A percentile compares a stretch with the other conserved stretches of the same genome.
Conservation (phyloP, 495 filamentous ascomycete genomes). For the Talaromyces proteolyticus region DNA sequence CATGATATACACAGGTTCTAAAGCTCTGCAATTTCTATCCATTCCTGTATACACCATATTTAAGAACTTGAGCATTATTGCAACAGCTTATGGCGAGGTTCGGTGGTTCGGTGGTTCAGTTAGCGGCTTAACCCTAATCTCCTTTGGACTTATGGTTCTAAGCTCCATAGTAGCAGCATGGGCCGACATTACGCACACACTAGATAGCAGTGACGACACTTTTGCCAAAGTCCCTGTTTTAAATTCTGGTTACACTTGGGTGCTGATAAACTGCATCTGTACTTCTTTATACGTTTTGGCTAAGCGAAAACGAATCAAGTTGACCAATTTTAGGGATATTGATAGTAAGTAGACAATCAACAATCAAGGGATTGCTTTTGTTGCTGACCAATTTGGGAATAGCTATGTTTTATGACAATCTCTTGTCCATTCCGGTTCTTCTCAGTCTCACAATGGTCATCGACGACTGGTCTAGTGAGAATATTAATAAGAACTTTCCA, state of each 20-base stretch:
- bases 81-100: conserved; percentile 97
- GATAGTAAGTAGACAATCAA: conserved; percentile 65
- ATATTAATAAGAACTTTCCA: conserved; percentile 85
- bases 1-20: conserved; percentile 98
- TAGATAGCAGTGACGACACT: conserved; percentile 55
- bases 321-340: conserved; percentile 99
- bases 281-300: conserved; percentile 82
- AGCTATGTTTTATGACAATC: conserved; percentile 99
- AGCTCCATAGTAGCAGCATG: conserved; percentile 93
- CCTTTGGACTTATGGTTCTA: conserved; percentile 95
- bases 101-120: conserved; percentile 98
- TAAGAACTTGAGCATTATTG: conserved; percentile 98
- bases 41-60: conserved; percentile 99
- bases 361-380: not conserved
- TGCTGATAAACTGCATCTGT: conserved; percentile 94
- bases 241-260: conserved; percentile 96
- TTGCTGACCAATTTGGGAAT: conserved; percentile 13
- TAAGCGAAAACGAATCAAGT: conserved; percentile 98
- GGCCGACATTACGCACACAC: conserved; percentile 91
- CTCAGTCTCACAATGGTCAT: conserved; percentile 71
- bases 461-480: conserved; percentile 86
- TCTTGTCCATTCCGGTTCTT: conserved; percentile 91
- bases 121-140: conserved; percentile 78
- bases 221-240: conserved; percentile 75
- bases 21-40: conserved; percentile 92